Percentiles rank a stretch among this genome's conserved stretches.
These are phyloP conservation scores for Botryotinia calthae DNA, from an alignment of 2,329 filamentous ascomycete genomes.

Conservation along the genomic window DNA sequence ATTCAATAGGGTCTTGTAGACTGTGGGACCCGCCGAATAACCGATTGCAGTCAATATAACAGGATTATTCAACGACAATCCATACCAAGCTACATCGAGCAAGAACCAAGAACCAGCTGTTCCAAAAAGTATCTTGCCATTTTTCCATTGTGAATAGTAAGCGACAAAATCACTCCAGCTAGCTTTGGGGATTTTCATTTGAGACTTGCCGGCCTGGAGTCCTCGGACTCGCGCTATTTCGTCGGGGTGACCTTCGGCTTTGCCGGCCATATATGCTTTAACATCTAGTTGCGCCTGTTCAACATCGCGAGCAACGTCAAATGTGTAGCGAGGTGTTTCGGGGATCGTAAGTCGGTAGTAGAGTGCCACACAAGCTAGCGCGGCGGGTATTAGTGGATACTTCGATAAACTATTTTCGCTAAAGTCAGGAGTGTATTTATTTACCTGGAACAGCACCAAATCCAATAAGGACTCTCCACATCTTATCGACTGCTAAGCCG, in stretches of 20 bases:
- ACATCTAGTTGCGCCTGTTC: conserved; percentile 72
- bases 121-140: conserved; percentile 70
- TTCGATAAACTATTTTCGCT: background rate
- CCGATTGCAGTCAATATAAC: conserved; percentile 72
- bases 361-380: conserved; percentile 66
- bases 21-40: conserved; percentile 59
- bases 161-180: conserved; percentile 67
- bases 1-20: conserved; percentile 69
- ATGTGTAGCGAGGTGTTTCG: conserved; percentile 85
- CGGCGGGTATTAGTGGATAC: background rate
- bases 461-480: conserved; percentile 75
- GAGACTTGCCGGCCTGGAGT: conserved; percentile 52
- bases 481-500: conserved; percentile 71
- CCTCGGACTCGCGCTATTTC: conserved; percentile 62
- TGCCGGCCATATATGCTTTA: conserved; percentile 68
- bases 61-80: conserved; percentile 70
- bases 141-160: conserved; percentile 70
- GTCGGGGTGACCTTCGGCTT: conserved; percentile 60
- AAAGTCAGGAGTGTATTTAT: background rate
- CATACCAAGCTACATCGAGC: conserved; percentile 56
- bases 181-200: conserved; percentile 58
- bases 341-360: conserved; percentile 84
- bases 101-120: conserved; percentile 85
- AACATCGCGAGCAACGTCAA: conserved; percentile 74
- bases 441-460: conserved; percentile 57